Evolutionary conservation across 2,329 filamentous ascomycete genomes (phyloP).

Genomic region (Microsporum ferrugineum): DNA sequence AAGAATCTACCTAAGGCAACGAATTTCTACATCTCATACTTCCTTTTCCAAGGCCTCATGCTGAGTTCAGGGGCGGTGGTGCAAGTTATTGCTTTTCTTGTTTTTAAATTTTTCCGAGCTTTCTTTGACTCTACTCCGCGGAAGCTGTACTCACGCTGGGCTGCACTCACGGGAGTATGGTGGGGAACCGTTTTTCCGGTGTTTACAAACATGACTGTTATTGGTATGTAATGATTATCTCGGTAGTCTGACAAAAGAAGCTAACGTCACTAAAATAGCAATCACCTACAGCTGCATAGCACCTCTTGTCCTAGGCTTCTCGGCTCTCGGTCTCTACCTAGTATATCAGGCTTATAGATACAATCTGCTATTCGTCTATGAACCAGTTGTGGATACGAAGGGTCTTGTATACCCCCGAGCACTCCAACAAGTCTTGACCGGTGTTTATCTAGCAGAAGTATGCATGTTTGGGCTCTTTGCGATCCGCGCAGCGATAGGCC

Average conservation of each 20-base stretch:
- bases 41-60: constrained; percentile 77
- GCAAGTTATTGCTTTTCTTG: constrained; percentile 58
- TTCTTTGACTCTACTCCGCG: constrained; percentile 64
- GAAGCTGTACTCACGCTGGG: constrained; percentile 64
- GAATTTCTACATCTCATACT: constrained; percentile 94
- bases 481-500: constrained; percentile 51
- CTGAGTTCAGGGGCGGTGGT: constrained; percentile 62
- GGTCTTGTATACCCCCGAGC: constrained; percentile 79
- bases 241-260: background rate
- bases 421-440: constrained; percentile 70
- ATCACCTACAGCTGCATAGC: constrained; percentile 81
- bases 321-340: constrained; percentile 61
- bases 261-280: constrained; percentile 37
- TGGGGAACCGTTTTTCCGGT: constrained; percentile 79
- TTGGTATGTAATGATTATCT: constrained; percentile 43
- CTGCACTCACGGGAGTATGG: constrained; percentile 58
- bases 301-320: constrained; percentile 71
- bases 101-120: constrained; percentile 62
- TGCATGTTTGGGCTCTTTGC: constrained; percentile 79
- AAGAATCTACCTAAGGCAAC: constrained; percentile 70
- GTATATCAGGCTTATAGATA: constrained; percentile 85
- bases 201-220: constrained; percentile 67
- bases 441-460: constrained; percentile 70
- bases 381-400: constrained; percentile 72
- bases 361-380: constrained; percentile 77